phyloP scores from a whole-genome alignment of 2,329 filamentous ascomycete genomes.

The Tolypocladium endophyticum region DNA sequence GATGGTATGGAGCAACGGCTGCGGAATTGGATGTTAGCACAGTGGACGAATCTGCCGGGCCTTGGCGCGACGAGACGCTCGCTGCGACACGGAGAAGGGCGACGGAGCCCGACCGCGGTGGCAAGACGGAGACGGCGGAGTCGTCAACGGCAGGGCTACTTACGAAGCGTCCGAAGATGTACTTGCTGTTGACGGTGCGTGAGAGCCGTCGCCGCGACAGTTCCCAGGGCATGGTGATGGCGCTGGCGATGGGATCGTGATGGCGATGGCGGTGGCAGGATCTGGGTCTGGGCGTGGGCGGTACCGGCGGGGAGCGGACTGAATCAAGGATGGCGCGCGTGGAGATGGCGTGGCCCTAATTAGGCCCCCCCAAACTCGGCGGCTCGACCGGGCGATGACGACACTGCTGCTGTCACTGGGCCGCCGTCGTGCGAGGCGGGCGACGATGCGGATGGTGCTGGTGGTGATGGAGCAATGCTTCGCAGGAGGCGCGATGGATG shows the following conservation, averaged over 20 bases:
- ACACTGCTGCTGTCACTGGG: background rate
- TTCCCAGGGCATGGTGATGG: conserved; percentile 43
- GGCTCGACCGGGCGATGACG: background rate
- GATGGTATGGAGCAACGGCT: conserved; percentile 82
- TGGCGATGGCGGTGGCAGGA: background rate
- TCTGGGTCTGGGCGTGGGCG: background rate
- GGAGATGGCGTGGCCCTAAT: background rate
- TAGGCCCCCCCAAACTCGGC: too few species aligned
- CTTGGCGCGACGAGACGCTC: background rate
- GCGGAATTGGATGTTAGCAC: conserved; percentile 5
- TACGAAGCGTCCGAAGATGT: conserved; percentile 64
- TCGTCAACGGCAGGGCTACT: conserved; percentile 26
- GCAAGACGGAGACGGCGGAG: background rate
- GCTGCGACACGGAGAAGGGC: background rate
- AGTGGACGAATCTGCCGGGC: background rate
- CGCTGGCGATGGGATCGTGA: background rate
- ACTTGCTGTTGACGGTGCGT: conserved; percentile 53
- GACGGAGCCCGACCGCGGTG: background rate
- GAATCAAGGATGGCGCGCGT: background rate
- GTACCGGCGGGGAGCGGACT: background rate
- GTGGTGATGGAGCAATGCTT: background rate
- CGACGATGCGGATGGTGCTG: background rate
- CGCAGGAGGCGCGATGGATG: background rate
- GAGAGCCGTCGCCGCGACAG: conserved; percentile 49
- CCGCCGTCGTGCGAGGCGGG: too few species aligned